Evolutionary conservation across 208 protist genomes (phyloP).

Genomic region (Trypanosoma brucei): DNA sequence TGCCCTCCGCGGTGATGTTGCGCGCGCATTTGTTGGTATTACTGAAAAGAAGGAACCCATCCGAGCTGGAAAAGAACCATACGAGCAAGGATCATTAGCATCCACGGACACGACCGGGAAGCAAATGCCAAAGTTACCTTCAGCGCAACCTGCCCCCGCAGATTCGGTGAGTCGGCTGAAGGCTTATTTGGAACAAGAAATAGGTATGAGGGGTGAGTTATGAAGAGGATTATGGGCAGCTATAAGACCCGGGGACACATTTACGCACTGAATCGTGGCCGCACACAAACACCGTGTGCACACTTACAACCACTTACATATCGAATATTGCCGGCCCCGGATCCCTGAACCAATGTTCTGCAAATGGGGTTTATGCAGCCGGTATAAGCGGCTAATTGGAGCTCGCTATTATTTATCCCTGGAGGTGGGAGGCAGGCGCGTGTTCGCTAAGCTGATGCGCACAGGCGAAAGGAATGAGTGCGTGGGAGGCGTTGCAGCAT

Average conservation of each 20-base stretch:
- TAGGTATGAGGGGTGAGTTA: background rate
- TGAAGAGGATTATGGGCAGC: background rate
- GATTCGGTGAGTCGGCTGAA: slow-evolving; percentile 1
- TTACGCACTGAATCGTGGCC: too few species aligned
- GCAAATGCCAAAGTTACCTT: background rate
- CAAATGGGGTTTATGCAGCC: too few species aligned
- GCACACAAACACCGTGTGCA: background rate
- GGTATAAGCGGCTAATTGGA: too few species aligned
- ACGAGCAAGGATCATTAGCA: background rate
- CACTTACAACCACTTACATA: background rate
- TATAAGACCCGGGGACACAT: background rate
- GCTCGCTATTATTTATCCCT: too few species aligned
- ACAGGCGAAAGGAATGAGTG: too few species aligned
- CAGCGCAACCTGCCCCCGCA: background rate
- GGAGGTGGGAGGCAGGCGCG: too few species aligned
- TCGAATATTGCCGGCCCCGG: too few species aligned
- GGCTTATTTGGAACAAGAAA: slow-evolving; percentile 13
- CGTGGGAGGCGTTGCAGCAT: too few species aligned
- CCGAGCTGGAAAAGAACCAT: background rate
- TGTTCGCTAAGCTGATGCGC: too few species aligned
- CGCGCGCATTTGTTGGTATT: slow-evolving; percentile 3
- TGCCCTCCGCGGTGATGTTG: slow-evolving; percentile 23
- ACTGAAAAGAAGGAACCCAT: slow-evolving; percentile 7
- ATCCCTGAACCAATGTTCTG: too few species aligned
- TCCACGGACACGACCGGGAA: background rate